These are phyloP conservation scores for Lactarius evosmus DNA, from an alignment of 768 basidiomycete genomes.

Conservation along the genomic window DNA sequence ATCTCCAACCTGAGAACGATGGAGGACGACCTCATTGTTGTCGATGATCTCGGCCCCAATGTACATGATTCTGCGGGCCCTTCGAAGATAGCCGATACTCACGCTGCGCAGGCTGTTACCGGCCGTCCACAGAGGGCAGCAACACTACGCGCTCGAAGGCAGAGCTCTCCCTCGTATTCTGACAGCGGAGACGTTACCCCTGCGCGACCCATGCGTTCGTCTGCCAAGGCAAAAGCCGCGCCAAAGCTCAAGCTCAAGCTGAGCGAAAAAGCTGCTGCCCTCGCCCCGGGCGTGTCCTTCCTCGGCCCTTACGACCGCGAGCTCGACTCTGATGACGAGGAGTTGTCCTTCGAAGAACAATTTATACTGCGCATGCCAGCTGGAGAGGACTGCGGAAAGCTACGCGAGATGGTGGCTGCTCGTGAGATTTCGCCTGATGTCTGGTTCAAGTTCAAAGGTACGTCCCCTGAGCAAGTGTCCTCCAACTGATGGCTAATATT, in stretches of 20 bases:
- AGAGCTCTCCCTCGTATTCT: slow-evolving; percentile 31
- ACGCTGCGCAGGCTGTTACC: slow-evolving; percentile 24
- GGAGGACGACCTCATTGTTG: slow-evolving; percentile 62
- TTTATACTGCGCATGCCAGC: slow-evolving; percentile 89
- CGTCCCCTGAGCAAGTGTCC: not conserved
- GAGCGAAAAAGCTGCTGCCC: slow-evolving; percentile 76
- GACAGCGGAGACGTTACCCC: slow-evolving; percentile 37
- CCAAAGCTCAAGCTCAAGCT: slow-evolving; percentile 88
- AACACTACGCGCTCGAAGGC: slow-evolving; percentile 24
- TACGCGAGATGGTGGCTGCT: slow-evolving; percentile 77
- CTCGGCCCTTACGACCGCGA: slow-evolving; percentile 91
- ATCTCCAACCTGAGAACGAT: slow-evolving; percentile 30
- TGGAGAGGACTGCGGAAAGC: slow-evolving; percentile 73
- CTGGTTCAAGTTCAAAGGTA: slow-evolving; percentile 99
- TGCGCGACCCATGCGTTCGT: slow-evolving; percentile 45
- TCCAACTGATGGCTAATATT: not conserved
- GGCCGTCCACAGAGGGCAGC: slow-evolving; percentile 28
- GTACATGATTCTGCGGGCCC: slow-evolving; percentile 38
- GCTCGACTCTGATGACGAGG: slow-evolving; percentile 92
- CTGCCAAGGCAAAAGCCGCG: slow-evolving; percentile 40
- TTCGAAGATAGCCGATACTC: slow-evolving; percentile 18
- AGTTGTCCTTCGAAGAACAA: slow-evolving; percentile 94
- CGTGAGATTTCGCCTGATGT: slow-evolving; percentile 76
- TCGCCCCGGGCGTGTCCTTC: slow-evolving; percentile 84
- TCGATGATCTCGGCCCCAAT: slow-evolving; percentile 52